A percentile compares a stretch with the other conserved stretches of the same genome.
Evolutionary conservation across 2,329 filamentous ascomycete genomes (phyloP).

Genomic region (Coniochaeta sp.): DNA sequence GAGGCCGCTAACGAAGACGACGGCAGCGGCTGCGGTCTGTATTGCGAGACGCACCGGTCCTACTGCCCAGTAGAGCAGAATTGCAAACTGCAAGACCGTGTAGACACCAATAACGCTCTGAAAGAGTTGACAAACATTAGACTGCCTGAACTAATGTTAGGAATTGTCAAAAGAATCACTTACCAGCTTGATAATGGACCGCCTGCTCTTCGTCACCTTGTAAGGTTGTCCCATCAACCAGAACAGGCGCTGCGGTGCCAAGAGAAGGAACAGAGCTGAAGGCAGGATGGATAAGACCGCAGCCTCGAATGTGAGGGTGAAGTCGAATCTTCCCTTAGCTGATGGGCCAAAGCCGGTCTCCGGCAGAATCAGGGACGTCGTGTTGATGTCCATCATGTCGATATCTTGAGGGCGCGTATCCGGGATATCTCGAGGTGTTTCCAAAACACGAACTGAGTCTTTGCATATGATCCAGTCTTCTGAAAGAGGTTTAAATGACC

Average conservation of each 20-base stretch:
- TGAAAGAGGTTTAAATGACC: too few relatives aligned
- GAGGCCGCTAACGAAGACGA: constrained; percentile 4
- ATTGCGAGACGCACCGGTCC: background rate
- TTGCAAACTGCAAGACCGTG: background rate
- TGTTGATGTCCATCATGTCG: background rate
- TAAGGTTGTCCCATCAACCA: background rate
- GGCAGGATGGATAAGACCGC: constrained; percentile 14
- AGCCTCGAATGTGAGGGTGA: constrained; percentile 17
- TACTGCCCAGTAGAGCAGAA: constrained; percentile 1
- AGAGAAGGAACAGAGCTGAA: constrained; percentile 11
- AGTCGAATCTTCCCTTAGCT: constrained; percentile 13
- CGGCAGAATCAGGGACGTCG: background rate
- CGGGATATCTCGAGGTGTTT: too few relatives aligned
- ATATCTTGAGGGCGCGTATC: too few relatives aligned
- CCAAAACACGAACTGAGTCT: too few relatives aligned
- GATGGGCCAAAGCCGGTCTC: background rate
- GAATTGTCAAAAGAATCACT: too few relatives aligned
- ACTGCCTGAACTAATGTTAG: too few relatives aligned
- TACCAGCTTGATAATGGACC: background rate
- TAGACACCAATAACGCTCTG: background rate
- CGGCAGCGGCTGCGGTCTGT: constrained; percentile 4
- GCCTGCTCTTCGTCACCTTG: background rate
- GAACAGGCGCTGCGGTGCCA: background rate
- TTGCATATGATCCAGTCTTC: too few relatives aligned
- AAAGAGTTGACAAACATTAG: too few relatives aligned